phyloP scores from a whole-genome alignment of 164 flowering plant species.

The Macadamia tetraphylla region DNA sequence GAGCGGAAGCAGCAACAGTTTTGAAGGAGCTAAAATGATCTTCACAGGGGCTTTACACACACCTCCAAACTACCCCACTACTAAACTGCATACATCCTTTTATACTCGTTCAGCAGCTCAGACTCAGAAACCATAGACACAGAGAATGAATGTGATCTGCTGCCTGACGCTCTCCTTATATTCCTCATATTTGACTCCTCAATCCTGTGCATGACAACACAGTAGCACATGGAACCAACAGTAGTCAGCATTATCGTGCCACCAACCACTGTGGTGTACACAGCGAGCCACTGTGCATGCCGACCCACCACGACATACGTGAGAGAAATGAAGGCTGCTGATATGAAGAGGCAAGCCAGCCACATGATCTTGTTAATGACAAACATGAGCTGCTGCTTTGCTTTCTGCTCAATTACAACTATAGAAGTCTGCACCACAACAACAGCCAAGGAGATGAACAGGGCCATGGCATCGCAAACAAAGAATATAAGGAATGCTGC shows the following conservation, averaged over 20 bases:
- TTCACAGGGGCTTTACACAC: background rate
- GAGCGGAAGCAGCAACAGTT: background rate
- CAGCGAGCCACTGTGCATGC: constrained; percentile 47
- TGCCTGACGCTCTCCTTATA: constrained; percentile 35
- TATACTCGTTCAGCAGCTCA: constrained; percentile 41
- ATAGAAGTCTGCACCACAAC: constrained; percentile 76
- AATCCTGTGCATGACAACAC: constrained; percentile 44
- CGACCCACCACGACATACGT: constrained; percentile 59
- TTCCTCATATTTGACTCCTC: constrained; percentile 48
- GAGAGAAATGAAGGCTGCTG: constrained; percentile 41
- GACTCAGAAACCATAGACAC: constrained; percentile 43
- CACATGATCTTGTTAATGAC: constrained; percentile 80
- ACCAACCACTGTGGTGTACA: constrained; percentile 51
- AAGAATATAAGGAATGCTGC: constrained; percentile 52
- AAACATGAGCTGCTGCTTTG: constrained; percentile 59
- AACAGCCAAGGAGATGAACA: constrained; percentile 72
- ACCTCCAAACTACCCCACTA: background rate
- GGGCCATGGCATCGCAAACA: constrained; percentile 54
- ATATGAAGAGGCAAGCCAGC: constrained; percentile 39
- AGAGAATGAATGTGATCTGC: constrained; percentile 35
- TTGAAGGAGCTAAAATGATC: background rate
- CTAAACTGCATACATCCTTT: constrained; percentile 49
- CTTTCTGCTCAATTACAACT: constrained; percentile 64
- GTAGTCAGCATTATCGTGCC: constrained; percentile 53
- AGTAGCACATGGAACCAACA: constrained; percentile 68